phyloP scores from a whole-genome alignment of 2,329 filamentous ascomycete species.

The Fusarium pseudograminearum region DNA sequence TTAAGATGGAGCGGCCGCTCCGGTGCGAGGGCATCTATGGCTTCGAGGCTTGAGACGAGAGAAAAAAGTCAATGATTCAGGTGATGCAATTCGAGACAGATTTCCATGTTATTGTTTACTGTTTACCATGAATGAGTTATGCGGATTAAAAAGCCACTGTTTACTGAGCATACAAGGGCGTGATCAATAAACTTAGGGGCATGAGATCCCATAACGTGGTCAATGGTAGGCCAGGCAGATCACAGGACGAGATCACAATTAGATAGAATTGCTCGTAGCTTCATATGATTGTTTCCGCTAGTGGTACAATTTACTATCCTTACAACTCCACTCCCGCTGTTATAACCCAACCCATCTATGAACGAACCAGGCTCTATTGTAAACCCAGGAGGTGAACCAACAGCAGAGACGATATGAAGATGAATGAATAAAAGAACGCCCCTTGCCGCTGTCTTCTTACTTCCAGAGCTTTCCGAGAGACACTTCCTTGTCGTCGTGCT shows the following conservation, averaged over 20 bases:
- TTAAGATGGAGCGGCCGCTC: conserved; percentile 25
- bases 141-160: conserved; percentile 1
- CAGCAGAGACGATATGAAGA: conserved; percentile 43
- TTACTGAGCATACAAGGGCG: neutral
- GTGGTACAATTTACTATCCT: conserved; percentile 53
- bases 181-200: neutral
- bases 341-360: conserved; percentile 47
- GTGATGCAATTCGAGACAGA: conserved; percentile 23
- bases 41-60: neutral
- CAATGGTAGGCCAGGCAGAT: neutral
- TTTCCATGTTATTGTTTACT: neutral
- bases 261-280: conserved; percentile 14
- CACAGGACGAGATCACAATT: conserved; percentile 1
- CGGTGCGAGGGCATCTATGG: neutral
- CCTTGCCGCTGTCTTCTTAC: conserved; percentile 45
- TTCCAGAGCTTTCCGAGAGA: conserved; percentile 85
- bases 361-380: conserved; percentile 37
- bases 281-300: conserved; percentile 38
- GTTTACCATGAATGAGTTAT: neutral
- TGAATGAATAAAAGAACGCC: conserved; percentile 36
- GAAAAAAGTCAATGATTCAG: conserved; percentile 1
- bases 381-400: conserved; percentile 39
- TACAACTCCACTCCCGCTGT: conserved; percentile 50
- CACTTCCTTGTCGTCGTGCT: conserved; percentile 98
- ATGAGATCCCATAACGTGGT: neutral